Evolutionary conservation across 441 rosid genomes (phyloP).

Genomic region (Adansonia rubrostipa): DNA sequence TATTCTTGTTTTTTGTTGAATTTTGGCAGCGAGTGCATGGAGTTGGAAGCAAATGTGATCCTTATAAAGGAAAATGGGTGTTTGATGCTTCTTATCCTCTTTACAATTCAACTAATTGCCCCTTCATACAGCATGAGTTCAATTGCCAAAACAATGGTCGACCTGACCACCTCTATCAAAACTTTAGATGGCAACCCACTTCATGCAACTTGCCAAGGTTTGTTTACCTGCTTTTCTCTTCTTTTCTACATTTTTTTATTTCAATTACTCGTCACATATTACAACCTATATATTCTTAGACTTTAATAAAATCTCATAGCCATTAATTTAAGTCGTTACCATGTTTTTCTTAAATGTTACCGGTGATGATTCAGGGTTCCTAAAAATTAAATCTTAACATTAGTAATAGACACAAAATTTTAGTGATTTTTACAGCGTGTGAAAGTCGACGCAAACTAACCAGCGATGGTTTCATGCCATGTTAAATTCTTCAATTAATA

Average conservation of each 20-base stretch:
- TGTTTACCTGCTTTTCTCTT: not conserved
- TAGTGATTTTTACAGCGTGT: too few species aligned
- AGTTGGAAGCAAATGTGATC: slow-evolving; percentile 44
- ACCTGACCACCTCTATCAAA: slow-evolving; percentile 61
- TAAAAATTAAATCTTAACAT: too few species aligned
- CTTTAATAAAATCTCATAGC: not conserved
- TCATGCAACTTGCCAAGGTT: slow-evolving; percentile 63
- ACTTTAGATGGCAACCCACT: slow-evolving; percentile 62
- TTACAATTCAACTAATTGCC: slow-evolving; percentile 53
- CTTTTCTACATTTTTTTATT: not conserved
- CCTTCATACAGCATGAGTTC: slow-evolving; percentile 59
- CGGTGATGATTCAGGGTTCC: too few species aligned
- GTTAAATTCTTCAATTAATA: too few species aligned
- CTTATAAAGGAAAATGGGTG: slow-evolving; percentile 59
- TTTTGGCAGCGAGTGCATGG: not conserved
- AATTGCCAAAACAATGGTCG: slow-evolving; percentile 58
- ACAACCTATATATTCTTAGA: not conserved
- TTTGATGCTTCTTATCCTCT: slow-evolving; percentile 52
- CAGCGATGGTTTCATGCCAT: too few species aligned
- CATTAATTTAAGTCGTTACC: not conserved
- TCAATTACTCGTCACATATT: not conserved
- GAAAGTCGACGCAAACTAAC: too few species aligned
- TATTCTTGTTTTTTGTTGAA: not conserved
- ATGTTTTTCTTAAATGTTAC: too few species aligned
- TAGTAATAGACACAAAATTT: too few species aligned